A percentile compares a stretch with the other conserved stretches of the same genome.
Conservation (phyloP, 495 filamentous ascomycete species). For the Lasiosphaeriaceae sp. region DNA sequence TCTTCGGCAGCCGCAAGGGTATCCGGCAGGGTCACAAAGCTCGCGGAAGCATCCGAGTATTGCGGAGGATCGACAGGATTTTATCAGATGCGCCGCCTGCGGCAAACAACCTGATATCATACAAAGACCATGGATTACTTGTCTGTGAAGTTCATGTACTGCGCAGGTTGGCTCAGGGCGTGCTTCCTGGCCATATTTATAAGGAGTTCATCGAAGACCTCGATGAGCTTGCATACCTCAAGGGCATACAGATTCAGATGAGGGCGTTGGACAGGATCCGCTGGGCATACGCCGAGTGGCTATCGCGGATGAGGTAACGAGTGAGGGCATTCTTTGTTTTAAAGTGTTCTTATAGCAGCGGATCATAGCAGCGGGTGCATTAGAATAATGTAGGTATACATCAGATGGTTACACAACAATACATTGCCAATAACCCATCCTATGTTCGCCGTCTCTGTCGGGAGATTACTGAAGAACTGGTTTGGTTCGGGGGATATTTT, state of each 20-base stretch:
- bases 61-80: conserved; percentile 84
- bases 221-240: conserved; percentile 73
- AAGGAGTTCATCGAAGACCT: conserved; percentile 83
- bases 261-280: conserved; percentile 75
- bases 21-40: conserved; percentile 54
- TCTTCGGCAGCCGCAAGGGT: conserved; percentile 66
- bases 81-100: conserved; percentile 61
- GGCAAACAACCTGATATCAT: conserved; percentile 63
- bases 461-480: too few species aligned
- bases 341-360: background rate
- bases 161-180: conserved; percentile 55
- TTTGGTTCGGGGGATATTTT: too few species aligned
- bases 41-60: conserved; percentile 62
- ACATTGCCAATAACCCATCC: too few species aligned
- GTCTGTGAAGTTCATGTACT: conserved; percentile 84
- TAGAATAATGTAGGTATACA: background rate
- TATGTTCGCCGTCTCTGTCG: too few species aligned
- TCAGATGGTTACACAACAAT: too few species aligned
- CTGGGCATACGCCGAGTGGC: conserved; percentile 82
- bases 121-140: conserved; percentile 86
- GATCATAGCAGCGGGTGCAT: background rate
- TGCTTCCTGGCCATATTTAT: conserved; percentile 66
- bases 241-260: conserved; percentile 68
- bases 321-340: background rate
- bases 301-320: conserved; percentile 31